Conservation (phyloP, 2,329 filamentous ascomycete genomes). For the Lasiodiplodia sp. region DNA sequence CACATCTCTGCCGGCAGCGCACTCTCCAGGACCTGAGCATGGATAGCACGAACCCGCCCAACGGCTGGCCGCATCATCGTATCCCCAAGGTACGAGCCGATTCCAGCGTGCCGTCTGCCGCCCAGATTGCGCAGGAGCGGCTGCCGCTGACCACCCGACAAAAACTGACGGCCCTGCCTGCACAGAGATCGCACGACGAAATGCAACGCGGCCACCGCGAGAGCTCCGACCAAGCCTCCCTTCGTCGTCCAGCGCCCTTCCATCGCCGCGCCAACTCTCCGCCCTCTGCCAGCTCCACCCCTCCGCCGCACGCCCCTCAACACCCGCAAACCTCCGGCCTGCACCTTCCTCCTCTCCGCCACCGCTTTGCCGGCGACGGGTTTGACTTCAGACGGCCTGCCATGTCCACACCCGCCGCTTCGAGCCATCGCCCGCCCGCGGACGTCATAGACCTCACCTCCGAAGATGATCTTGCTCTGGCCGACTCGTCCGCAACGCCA, state of each 20-base stretch:
- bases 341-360: constrained; percentile 35
- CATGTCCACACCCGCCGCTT: constrained; percentile 36
- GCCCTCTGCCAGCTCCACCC: constrained; percentile 16
- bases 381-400: constrained; percentile 62
- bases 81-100: constrained; percentile 33
- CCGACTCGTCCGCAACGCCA: constrained; percentile 28
- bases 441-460: constrained; percentile 49
- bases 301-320: constrained; percentile 26
- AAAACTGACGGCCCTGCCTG: constrained; percentile 26
- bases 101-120: background rate
- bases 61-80: constrained; percentile 32
- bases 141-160: background rate
- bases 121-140: background rate
- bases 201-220: constrained; percentile 42
- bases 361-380: constrained; percentile 58
- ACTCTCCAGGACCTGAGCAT: constrained; percentile 4
- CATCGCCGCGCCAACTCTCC: constrained; percentile 32
- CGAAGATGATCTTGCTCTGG: constrained; percentile 42
- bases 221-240: constrained; percentile 38
- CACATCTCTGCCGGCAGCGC: background rate
- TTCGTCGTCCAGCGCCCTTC: constrained; percentile 32
- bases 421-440: constrained; percentile 7
- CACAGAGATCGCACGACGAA: constrained; percentile 44
- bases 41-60: constrained; percentile 22
- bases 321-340: constrained; percentile 34